Evolutionary conservation across 2,329 filamentous ascomycete genomes (phyloP).

Genomic region (Orbilia quercus): DNA sequence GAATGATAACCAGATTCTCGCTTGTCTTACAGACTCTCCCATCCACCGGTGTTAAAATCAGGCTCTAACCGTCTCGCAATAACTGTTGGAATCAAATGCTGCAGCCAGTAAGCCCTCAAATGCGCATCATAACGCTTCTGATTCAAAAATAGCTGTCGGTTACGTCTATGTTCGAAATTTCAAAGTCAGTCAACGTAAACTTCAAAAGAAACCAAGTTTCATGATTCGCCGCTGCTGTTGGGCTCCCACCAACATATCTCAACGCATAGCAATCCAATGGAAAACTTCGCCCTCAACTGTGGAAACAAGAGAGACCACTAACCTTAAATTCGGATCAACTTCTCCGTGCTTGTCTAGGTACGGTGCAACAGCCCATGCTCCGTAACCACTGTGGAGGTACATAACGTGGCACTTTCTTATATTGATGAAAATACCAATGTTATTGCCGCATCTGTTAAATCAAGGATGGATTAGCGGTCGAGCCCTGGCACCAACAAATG

Average conservation of each 20-base stretch:
- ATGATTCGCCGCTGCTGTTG: constrained; percentile 3
- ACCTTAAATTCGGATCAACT: constrained; percentile 83
- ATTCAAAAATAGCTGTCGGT: constrained; percentile 89
- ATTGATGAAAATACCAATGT: constrained; percentile 93
- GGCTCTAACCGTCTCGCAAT: constrained; percentile 91
- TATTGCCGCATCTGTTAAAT: constrained; percentile 78
- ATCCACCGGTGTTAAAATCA: constrained; percentile 96
- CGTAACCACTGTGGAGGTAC: constrained; percentile 83
- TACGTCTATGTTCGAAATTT: constrained; percentile 74
- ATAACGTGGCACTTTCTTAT: constrained; percentile 94
- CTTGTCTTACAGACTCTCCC: constrained; percentile 78
- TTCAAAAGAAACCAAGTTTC: constrained; percentile 15
- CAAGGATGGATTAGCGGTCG: constrained; percentile 2
- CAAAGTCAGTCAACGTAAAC: no score
- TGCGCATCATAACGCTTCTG: constrained; percentile 93
- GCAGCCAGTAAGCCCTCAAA: constrained; percentile 84
- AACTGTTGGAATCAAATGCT: constrained; percentile 85
- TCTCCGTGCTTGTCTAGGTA: constrained; percentile 98
- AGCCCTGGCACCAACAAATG: no score
- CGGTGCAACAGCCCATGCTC: constrained; percentile 86
- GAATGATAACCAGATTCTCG: not conserved
- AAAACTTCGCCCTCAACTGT: not conserved
- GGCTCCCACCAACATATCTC: constrained; percentile 5
- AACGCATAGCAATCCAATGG: constrained; percentile 30
- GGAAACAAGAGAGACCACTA: constrained; percentile 9